Conservation (phyloP, 495 filamentous ascomycete species). For the Annulohypoxylon nitens region DNA sequence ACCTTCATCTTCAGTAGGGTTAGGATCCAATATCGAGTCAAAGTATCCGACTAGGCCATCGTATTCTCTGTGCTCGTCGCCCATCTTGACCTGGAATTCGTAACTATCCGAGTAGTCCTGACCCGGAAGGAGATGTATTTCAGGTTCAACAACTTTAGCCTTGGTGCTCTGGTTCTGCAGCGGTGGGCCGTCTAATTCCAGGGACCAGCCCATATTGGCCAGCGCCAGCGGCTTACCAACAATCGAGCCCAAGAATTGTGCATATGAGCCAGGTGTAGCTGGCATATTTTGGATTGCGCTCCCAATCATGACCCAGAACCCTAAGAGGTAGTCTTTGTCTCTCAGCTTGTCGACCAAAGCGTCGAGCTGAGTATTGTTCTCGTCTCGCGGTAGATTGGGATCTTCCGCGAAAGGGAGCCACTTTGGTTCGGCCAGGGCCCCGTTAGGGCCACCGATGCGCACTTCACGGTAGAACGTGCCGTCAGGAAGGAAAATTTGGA, state of each 20-base stretch:
- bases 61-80: constrained; percentile 52
- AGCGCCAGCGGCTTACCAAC: constrained; percentile 65
- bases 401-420: constrained; percentile 55
- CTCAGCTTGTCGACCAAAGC: constrained; percentile 49
- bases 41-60: constrained; percentile 64
- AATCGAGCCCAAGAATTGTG: constrained; percentile 52
- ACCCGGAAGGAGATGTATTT: neutral
- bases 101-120: constrained; percentile 39
- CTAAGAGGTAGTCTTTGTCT: constrained; percentile 52
- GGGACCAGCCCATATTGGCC: constrained; percentile 58
- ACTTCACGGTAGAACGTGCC: constrained; percentile 68
- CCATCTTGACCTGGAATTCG: constrained; percentile 58
- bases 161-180: constrained; percentile 33
- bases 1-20: neutral
- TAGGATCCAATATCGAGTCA: constrained; percentile 17
- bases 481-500: constrained; percentile 64
- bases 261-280: constrained; percentile 55
- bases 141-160: neutral
- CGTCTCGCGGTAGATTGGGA: neutral
- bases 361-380: constrained; percentile 50
- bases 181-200: constrained; percentile 57
- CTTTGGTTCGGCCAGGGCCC: constrained; percentile 29
- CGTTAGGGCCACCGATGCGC: constrained; percentile 50
- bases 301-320: constrained; percentile 57
- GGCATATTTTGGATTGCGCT: constrained; percentile 34